Percentiles rank a stretch among this genome's conserved stretches.
These are phyloP conservation scores for Peltaster fructicola DNA, from an alignment of 2,329 filamentous ascomycete genomes.

Conservation along the genomic window DNA sequence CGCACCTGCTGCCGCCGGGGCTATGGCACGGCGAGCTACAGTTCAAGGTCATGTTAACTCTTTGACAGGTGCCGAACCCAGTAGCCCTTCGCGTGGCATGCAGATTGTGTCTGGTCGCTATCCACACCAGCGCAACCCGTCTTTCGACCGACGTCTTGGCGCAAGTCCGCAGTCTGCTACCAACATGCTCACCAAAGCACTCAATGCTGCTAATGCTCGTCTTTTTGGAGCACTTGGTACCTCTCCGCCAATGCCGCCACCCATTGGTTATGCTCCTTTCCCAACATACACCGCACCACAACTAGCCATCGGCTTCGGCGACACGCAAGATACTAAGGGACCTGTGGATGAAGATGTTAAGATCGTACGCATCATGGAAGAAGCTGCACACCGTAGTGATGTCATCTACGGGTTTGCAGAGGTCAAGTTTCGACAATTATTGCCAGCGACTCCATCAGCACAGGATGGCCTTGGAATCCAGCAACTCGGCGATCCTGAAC, in stretches of 20 bases:
- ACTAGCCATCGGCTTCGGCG: constrained; percentile 45
- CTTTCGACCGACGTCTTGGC: constrained; percentile 66
- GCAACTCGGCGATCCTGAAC: constrained; percentile 37
- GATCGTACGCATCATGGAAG: constrained; percentile 69
- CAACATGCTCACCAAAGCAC: constrained; percentile 83
- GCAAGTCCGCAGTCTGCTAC: constrained; percentile 59
- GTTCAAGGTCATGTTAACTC: constrained; percentile 57
- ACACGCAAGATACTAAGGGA: constrained; percentile 40
- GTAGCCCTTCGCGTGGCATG: constrained; percentile 53
- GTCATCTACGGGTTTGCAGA: constrained; percentile 96
- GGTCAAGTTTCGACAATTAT: constrained; percentile 95
- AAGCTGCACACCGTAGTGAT: constrained; percentile 81
- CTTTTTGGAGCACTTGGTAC: constrained; percentile 51
- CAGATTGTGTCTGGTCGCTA: constrained; percentile 54
- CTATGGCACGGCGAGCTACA: constrained; percentile 58
- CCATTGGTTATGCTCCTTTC: constrained; percentile 61
- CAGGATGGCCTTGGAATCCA: constrained; percentile 48
- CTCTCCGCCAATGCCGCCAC: constrained; percentile 45
- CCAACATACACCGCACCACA: constrained; percentile 65
- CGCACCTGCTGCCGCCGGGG: constrained; percentile 31
- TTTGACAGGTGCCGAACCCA: constrained; percentile 46
- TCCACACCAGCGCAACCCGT: constrained; percentile 57
- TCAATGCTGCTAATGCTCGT: constrained; percentile 75
- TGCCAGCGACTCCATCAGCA: constrained; percentile 66
- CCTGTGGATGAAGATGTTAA: constrained; percentile 61